Base-by-base conservation (phyloP, 352 stramenopile genomes). In the Pythium dissotocum region DNA sequence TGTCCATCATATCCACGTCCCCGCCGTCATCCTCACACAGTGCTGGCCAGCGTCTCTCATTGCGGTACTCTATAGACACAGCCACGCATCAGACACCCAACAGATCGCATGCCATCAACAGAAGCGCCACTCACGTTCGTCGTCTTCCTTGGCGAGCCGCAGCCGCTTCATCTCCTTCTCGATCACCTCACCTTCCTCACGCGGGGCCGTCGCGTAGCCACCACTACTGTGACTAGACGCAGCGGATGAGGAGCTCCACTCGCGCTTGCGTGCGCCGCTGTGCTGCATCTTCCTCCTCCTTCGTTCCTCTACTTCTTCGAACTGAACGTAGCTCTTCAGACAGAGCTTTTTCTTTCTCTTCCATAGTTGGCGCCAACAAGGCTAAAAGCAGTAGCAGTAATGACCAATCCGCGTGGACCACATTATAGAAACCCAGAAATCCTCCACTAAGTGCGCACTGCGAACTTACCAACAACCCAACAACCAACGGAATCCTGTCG, bases 91-190 rank as follows among this genome's bases (percentile, higher is more conserved):
- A 42, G 57, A 35, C 35, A n/a, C 24, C 33, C 52, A 30, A 8
- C 36, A 18, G 21, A 35, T 46, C 24, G 12, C 21, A 16, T 12
- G 4, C 14, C 32, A 46, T 42, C 56, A 24, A 18, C 10, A 46
- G n/a, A 14, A 33, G 6, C 26, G 16, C 8, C 28, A 55, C 18
- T 40, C 62, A 67, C 81, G 77, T 44, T 86, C 71, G 18, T 40
- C 54, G 55, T 87, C 82, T 55, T 88, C 80, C 53, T 87, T 82
- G 16, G 85, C 83, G 32, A 93, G 78, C 16, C 83, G 82, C 72
- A 93, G 75, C 38, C 80, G 77, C 70, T 93, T 93, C 76, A 93
- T 79, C 56, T 90, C 83, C 33, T 79, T 82, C 63, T 89, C 85
- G 53, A 93, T 89, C 7, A 69, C 69, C 26, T 87, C 78, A 48